Evolutionary conservation across 2,329 filamentous ascomycete genomes (phyloP).

Genomic region (Pseudogymnoascus pannorum): DNA sequence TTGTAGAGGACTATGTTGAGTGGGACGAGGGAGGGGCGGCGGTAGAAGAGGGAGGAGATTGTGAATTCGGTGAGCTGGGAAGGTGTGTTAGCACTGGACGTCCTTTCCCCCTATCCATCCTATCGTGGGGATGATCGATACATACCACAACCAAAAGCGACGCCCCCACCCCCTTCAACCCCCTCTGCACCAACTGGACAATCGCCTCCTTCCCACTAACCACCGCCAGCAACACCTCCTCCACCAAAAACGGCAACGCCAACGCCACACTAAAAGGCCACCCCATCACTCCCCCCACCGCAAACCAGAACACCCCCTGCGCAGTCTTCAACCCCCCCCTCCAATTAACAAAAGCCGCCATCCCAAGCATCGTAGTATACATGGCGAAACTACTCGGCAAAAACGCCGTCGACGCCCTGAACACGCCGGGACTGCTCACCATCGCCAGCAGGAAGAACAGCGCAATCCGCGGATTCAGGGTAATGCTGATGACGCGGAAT

Average conservation of each 20-base stretch:
- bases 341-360: constrained; percentile 88
- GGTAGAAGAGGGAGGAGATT: constrained; percentile 81
- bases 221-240: constrained; percentile 58
- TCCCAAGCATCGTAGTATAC: constrained; percentile 83
- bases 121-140: not conserved
- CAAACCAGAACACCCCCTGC: constrained; percentile 84
- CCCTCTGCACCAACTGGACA: constrained; percentile 50
- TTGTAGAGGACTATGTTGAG: constrained; percentile 97
- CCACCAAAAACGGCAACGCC: constrained; percentile 69
- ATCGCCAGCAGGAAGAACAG: constrained; percentile 75
- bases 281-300: constrained; percentile 73
- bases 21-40: constrained; percentile 66
- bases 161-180: constrained; percentile 56
- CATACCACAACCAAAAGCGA: constrained; percentile 27
- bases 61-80: constrained; percentile 49
- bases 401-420: constrained; percentile 80
- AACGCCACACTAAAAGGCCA: constrained; percentile 92
- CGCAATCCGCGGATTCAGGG: constrained; percentile 75
- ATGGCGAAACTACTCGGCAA: constrained; percentile 95
- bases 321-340: constrained; percentile 70
- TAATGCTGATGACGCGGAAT: constrained; percentile 68
- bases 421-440: constrained; percentile 81
- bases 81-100: constrained; percentile 36
- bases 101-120: not conserved
- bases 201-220: constrained; percentile 52